phyloP scores from a whole-genome alignment of 2,329 filamentous ascomycete species.

The Sarocladium oryzae region DNA sequence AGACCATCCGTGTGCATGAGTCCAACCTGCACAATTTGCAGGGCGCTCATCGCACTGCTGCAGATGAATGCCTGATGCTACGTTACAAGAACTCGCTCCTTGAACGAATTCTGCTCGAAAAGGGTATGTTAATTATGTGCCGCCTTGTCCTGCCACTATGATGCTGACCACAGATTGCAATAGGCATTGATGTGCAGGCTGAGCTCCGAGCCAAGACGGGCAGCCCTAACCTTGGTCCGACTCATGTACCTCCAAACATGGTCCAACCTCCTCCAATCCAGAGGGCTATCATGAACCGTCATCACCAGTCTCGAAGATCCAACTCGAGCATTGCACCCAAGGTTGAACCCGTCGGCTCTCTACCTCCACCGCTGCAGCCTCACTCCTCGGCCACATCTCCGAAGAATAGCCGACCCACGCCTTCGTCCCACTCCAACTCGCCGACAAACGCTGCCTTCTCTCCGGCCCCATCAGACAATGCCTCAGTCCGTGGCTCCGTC shows the following conservation, averaged over 20 bases:
- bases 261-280: slow-evolving; percentile 73
- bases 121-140: slow-evolving; percentile 58
- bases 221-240: slow-evolving; percentile 71
- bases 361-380: slow-evolving; percentile 39
- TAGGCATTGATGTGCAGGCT: slow-evolving; percentile 94
- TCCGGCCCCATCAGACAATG: slow-evolving; percentile 40
- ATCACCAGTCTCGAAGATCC: slow-evolving; percentile 67
- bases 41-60: slow-evolving; percentile 86
- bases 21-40: slow-evolving; percentile 88
- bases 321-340: slow-evolving; percentile 72
- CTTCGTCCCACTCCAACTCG: slow-evolving; percentile 65
- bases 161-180: slow-evolving; percentile 8
- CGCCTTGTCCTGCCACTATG: no score
- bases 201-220: slow-evolving; percentile 90
- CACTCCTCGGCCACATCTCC: slow-evolving; percentile 53
- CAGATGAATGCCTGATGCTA: slow-evolving; percentile 96
- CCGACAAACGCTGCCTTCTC: slow-evolving; percentile 42
- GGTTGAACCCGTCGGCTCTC: slow-evolving; percentile 47
- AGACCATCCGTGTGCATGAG: slow-evolving; percentile 95
- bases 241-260: slow-evolving; percentile 59
- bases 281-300: slow-evolving; percentile 73
- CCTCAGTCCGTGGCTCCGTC: slow-evolving; percentile 36
- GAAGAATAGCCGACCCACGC: slow-evolving; percentile 69
- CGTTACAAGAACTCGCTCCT: slow-evolving; percentile 97
- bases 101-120: slow-evolving; percentile 91